A percentile compares a stretch with the other conserved stretches of the same genome.
Conservation (phyloP, 202 grass and related monocot species). For the Bolboschoenoplectus hybrid region DNA sequence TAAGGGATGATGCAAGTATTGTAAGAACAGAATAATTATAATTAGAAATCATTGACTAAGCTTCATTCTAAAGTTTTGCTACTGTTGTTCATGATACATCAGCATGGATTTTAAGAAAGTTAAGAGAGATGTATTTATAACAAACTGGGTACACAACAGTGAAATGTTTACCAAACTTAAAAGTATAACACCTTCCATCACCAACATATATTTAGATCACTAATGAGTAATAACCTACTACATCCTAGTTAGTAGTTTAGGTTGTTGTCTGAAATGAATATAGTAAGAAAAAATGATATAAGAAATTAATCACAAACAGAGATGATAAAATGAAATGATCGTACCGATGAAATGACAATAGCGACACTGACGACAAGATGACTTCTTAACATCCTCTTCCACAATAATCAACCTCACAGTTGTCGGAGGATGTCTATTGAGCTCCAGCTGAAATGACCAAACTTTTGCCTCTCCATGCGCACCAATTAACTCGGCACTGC, state of each 20-base stretch:
- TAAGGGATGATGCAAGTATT: background rate
- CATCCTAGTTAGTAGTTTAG: conserved; percentile 8
- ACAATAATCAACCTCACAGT: conserved; percentile 66
- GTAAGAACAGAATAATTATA: background rate
- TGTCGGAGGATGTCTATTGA: conserved; percentile 63
- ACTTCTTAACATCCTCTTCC: conserved; percentile 71
- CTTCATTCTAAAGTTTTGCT: background rate
- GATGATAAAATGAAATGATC: conserved; percentile 5
- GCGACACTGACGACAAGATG: conserved; percentile 51
- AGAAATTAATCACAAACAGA: background rate
- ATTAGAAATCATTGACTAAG: background rate
- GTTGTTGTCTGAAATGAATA: conserved; percentile 12
- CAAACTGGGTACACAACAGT: background rate
- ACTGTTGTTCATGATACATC: background rate
- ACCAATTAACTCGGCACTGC: conserved; percentile 56
- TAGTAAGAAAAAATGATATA: background rate
- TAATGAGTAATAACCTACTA: conserved; percentile 24
- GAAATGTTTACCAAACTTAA: conserved; percentile 7
- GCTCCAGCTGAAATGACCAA: conserved; percentile 84
- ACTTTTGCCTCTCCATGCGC: conserved; percentile 59
- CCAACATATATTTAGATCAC: conserved; percentile 5
- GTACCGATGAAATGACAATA: conserved; percentile 69
- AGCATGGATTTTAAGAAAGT: background rate
- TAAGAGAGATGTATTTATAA: background rate
- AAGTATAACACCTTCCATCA: background rate